Conservation (phyloP, 2,329 filamentous ascomycete genomes). For the Talaromyces amestolkiae region DNA sequence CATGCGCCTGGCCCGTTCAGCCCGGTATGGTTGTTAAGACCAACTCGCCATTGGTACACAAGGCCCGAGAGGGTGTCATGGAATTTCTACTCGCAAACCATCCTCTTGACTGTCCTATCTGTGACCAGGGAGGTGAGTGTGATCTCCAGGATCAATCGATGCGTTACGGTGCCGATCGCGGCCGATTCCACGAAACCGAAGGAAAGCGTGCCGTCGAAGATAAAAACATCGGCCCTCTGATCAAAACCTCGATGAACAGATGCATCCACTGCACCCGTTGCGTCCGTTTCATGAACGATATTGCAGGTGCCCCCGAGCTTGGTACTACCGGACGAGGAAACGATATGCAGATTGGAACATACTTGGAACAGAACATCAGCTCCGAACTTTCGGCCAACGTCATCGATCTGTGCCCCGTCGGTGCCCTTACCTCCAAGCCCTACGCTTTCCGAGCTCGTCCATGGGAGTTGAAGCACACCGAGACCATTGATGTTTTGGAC, state of each 20-base stretch:
- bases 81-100: conserved; percentile 97
- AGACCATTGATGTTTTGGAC: conserved; percentile 92
- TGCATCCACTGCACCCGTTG: conserved; percentile 99
- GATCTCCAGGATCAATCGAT: conserved; percentile 99
- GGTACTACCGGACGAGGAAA: conserved; percentile 94
- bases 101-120: conserved; percentile 93
- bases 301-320: conserved; percentile 92
- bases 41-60: conserved; percentile 91
- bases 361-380: conserved; percentile 90
- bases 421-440: conserved; percentile 92
- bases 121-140: conserved; percentile 98
- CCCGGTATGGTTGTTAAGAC: conserved; percentile 99
- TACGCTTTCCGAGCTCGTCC: conserved; percentile 96
- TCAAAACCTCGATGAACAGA: conserved; percentile 99
- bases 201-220: conserved; percentile 98
- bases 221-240: conserved; percentile 96
- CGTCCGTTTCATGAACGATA: conserved; percentile 94
- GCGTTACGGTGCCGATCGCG: conserved; percentile 94
- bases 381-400: conserved; percentile 95
- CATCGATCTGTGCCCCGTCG: conserved; percentile 96
- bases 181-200: conserved; percentile 90
- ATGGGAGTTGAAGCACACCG: conserved; percentile 95
- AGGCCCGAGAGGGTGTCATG: conserved; percentile 98
- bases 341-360: conserved; percentile 96
- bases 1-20: conserved; percentile 97